Base-by-base conservation (phyloP, 2,329 filamentous ascomycete species). In the Penicillium sclerotiorum region DNA sequence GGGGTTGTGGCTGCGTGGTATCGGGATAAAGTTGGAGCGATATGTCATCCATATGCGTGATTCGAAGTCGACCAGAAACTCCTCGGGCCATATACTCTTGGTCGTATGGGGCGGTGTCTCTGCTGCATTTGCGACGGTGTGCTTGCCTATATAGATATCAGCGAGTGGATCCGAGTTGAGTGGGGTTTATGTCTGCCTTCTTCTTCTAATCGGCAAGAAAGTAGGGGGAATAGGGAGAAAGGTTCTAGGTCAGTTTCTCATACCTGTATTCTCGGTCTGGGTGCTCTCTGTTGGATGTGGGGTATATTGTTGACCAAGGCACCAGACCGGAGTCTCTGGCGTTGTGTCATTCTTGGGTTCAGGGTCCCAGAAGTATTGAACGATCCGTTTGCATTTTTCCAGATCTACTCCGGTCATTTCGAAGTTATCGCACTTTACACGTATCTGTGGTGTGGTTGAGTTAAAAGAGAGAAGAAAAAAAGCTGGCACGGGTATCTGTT, bases 1-100 rank as follows among this genome's bases (percentile, higher is more conserved):
- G 0, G 88, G 85, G 58, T 93, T 88, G 46, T 81, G 79, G 4
- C 89, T 92, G 68, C 86, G 89, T 15, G 89, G 81, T 66, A 99
- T 99, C 1, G 85, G 79, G 8, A 85, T 77, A 67, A 99, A 99
- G 59, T 88, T 88, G 21, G 87, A 94, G 44, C 94, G 85, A 66
- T 99, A 99, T 8, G 93, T 97, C 81, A 99, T 89, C 93, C 94
- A 97, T 69, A 96, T 84, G 53, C 85, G 84, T 5, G 93, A 92
- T 68, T 96, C 91, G 63, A 97, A 95, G 70, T 99, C 94, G 52
- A 91, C 88, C 27, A 97, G 76, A 64, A 99, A 99, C 4, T 83
- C 80, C 8, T 81, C 75, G 8, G 94, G 94, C 94, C 94, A 99
- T 50, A 87, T 86, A 52, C 75, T 53, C 8, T 37, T 49, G 33